These are phyloP conservation scores for Skeletonema marinoi DNA, from an alignment of 108 stramenopile species.

Conservation along the genomic window DNA sequence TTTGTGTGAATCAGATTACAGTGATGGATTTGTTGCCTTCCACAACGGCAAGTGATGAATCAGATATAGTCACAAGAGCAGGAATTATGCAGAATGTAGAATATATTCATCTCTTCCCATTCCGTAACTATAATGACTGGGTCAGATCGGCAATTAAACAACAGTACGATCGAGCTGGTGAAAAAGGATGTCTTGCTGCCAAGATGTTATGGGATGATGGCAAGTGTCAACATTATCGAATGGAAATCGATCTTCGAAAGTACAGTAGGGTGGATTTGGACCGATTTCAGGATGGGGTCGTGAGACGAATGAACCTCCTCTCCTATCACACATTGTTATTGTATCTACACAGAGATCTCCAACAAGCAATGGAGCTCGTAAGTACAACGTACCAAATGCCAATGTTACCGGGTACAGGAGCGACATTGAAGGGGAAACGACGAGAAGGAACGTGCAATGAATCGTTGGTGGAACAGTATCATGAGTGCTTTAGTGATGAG, in stretches of 20 bases:
- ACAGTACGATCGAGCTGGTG: slow-evolving; percentile 28
- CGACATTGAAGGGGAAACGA: slow-evolving; percentile 10
- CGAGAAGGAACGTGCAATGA: slow-evolving; percentile 39
- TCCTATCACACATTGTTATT: slow-evolving; percentile 27
- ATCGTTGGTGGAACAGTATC: slow-evolving; percentile 26
- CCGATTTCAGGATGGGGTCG: slow-evolving; percentile 14
- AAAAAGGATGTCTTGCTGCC: slow-evolving; percentile 16
- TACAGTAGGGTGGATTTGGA: slow-evolving; percentile 25
- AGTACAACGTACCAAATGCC: slow-evolving; percentile 21
- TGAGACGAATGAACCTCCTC: slow-evolving; percentile 18
- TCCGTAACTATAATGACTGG: slow-evolving; percentile 44
- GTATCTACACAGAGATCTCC: slow-evolving; percentile 33
- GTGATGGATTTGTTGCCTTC: slow-evolving; percentile 21
- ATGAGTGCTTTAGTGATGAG: slow-evolving; percentile 36
- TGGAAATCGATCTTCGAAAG: slow-evolving; percentile 43
- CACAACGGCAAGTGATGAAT: neutral
- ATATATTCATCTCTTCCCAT: slow-evolving; percentile 41
- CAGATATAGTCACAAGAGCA: neutral
- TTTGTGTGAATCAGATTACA: slow-evolving; percentile 23
- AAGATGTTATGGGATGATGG: neutral
- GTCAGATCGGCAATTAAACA: slow-evolving; percentile 35
- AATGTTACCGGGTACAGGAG: slow-evolving; percentile 23
- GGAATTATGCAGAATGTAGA: neutral
- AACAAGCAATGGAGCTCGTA: slow-evolving; percentile 12
- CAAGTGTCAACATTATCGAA: slow-evolving; percentile 14